These are phyloP conservation scores for Eucalyptus decipiens DNA, from an alignment of 345 rosid genomes.

Conservation along the genomic window DNA sequence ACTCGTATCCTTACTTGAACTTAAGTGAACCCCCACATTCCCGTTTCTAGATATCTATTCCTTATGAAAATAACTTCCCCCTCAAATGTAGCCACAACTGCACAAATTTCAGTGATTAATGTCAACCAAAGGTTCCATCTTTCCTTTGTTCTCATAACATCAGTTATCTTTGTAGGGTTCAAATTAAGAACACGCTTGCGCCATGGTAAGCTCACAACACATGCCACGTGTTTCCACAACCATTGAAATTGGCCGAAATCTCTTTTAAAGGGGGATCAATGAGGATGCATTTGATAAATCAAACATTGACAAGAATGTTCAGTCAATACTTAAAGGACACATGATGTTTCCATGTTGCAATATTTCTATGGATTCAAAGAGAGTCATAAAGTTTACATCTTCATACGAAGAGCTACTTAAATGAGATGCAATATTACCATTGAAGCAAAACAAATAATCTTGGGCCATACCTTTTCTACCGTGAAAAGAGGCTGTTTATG, in stretches of 20 bases:
- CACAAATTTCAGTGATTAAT: accelerated
- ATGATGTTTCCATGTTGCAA: not conserved
- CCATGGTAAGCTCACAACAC: too few species aligned
- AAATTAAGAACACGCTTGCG: too few species aligned
- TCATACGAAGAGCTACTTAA: accelerated
- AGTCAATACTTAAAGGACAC: not conserved
- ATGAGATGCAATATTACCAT: not conserved
- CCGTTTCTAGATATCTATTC: accelerated
- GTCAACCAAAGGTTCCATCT: not conserved
- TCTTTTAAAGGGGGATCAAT: not conserved
- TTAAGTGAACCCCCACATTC: not conserved
- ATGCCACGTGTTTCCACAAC: not conserved
- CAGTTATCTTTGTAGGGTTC: accelerated
- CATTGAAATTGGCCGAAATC: accelerated
- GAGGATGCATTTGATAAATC: not conserved
- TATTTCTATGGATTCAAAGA: not conserved
- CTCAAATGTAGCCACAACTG: accelerated
- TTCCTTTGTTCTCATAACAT: not conserved
- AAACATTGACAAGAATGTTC: accelerated
- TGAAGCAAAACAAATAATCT: too few species aligned
- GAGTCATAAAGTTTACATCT: not conserved
- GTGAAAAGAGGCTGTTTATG: too few species aligned
- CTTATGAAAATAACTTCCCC: not conserved
- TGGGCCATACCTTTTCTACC: too few species aligned
- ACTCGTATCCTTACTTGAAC: not conserved